Base-by-base conservation (phyloP, 768 basidiomycete species). In the Cytidiella melzeri region DNA sequence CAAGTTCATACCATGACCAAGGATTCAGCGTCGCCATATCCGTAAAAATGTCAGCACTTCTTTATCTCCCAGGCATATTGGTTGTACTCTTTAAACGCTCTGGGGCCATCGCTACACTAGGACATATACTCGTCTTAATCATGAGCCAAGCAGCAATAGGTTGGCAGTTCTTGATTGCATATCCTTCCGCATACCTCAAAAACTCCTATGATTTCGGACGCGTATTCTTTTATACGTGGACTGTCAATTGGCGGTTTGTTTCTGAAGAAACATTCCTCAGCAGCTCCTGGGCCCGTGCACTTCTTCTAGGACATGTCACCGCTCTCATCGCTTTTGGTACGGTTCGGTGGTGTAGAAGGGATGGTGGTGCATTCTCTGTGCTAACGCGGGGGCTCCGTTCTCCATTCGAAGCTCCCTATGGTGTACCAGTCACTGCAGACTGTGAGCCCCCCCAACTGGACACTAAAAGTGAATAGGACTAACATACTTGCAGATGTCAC, bases 221-320 rank as follows among this genome's bases (percentile, higher is more conserved):
- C 12, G 75, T 83, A 6, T 99, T 99, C 69, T 67, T 96, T 25
- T 96, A 88, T 66, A 83, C 89, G 63, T 99, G 95, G 95, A 97
- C 95, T 0, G 93, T 97, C 48, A 99, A 98, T 62, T 99, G 96
- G 96, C 79, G 92, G 40, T 86, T 95, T 60, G 54, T 99, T 2
- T 70, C 75, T 23, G 88, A 93, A 62, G 70, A 77, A n/a, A 72
- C 71, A 4, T 98, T 97, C 68, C 67, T 90, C 41, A 84, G 81
- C 52, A 63, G 67, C 2, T 63, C 60, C 39, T 87, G 85, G 69
- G 81, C 87, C 1, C 69, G 64, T 37, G 67, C 70, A 0, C 71
- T 99, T 13, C 69, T 98, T 15, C 52, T 77, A 12, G 81, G 78
- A 4, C 94, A 97, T 61, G 63, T 79, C 10, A 65, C 67, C 0